Percentiles rank a stretch among this genome's conserved stretches.
These are phyloP conservation scores for Diaporthe sp. DNA, from an alignment of 2,329 filamentous ascomycete genomes.

Conservation along the genomic window DNA sequence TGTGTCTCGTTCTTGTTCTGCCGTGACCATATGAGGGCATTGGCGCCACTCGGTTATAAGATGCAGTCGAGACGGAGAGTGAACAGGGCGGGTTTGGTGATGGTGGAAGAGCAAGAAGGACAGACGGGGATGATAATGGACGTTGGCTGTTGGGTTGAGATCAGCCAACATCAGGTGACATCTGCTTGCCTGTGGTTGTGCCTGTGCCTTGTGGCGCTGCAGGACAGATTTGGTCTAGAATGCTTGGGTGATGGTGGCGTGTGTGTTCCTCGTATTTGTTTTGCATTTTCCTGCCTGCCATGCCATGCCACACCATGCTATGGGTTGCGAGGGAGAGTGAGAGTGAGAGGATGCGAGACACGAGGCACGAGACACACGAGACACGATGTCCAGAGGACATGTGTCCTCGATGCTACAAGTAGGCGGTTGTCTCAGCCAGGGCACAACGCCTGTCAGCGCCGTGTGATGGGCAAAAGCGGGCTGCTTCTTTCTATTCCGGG, in stretches of 20 bases:
- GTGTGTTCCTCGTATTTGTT: neutral
- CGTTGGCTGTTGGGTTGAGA: neutral
- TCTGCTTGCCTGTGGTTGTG: neutral
- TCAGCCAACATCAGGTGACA: conserved; percentile 7
- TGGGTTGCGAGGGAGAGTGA: neutral
- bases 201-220: neutral
- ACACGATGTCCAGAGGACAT: conserved; percentile 12
- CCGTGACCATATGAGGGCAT: neutral
- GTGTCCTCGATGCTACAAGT: conserved; percentile 7
- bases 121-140: neutral
- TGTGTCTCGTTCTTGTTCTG: neutral
- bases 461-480: conserved; percentile 10
- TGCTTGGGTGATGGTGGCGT: neutral
- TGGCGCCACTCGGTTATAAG: neutral
- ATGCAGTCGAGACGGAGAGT: neutral
- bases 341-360: neutral
- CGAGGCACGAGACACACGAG: conserved; percentile 11
- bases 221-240: conserved; percentile 3
- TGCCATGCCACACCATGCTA: too few species aligned
- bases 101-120: too few species aligned
- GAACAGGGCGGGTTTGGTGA: too few species aligned
- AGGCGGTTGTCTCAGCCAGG: conserved; percentile 29
- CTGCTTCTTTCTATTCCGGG: conserved; percentile 13
- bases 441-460: conserved; percentile 7
- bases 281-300: neutral